Evolutionary conservation across 129 eudicot species (phyloP).

Genomic region (Kitagawia praeruptora): DNA sequence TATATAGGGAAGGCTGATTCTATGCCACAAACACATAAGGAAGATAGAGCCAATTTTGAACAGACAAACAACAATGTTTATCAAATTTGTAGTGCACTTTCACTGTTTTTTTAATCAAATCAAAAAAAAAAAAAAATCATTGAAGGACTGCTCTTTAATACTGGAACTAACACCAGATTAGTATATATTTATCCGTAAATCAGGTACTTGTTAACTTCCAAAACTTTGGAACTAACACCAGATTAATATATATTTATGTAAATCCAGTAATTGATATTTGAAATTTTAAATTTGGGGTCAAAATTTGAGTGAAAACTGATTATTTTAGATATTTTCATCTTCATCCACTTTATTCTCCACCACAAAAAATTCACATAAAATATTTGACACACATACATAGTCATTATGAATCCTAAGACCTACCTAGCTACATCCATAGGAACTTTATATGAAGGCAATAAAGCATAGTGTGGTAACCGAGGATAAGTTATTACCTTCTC

Average conservation of each 20-base stretch:
- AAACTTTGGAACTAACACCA: neutral
- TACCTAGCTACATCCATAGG: neutral
- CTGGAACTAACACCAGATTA: neutral
- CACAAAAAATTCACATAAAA: neutral
- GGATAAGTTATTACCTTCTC: conserved; percentile 52
- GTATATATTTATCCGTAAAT: neutral
- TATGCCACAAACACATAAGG: no score
- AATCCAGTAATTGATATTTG: neutral
- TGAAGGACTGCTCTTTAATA: neutral
- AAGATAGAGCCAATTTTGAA: neutral
- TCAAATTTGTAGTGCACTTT: neutral
- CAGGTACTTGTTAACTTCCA: neutral
- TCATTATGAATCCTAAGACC: neutral
- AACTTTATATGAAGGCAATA: neutral
- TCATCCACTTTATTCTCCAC: neutral
- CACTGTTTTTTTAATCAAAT: no score
- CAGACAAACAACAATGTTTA: neutral
- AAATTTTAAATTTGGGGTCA: neutral
- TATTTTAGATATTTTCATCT: neutral
- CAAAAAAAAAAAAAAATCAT: no score
- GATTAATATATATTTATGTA: neutral
- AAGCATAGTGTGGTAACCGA: neutral
- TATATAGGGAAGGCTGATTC: neutral
- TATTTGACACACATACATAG: neutral
- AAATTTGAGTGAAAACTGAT: neutral